A percentile compares a stretch with the other conserved stretches of the same genome.
phyloP scores from a whole-genome alignment of 2,329 filamentous ascomycete genomes.

The Aspergillus calidoustus region DNA sequence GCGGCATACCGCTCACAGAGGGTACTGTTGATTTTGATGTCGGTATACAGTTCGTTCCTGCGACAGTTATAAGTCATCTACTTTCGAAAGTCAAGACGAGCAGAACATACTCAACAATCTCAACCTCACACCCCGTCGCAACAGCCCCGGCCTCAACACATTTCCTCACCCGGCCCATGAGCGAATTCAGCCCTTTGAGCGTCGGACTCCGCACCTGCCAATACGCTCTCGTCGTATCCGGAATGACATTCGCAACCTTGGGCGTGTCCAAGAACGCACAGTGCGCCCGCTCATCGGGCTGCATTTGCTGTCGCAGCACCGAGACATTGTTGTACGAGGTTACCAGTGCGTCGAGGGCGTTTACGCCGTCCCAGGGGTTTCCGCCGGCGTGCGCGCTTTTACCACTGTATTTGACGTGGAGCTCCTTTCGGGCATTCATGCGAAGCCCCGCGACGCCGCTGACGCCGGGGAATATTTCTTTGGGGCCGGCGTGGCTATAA shows the following conservation, averaged over 20 bases:
- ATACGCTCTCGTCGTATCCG: constrained; percentile 52
- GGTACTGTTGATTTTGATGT: constrained; percentile 52
- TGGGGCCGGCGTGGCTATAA: constrained; percentile 31
- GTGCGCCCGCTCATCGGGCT: constrained; percentile 57
- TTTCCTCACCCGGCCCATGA: constrained; percentile 35
- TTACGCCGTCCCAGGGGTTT: constrained; percentile 63
- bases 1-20: constrained; percentile 51
- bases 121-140: constrained; percentile 40
- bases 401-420: constrained; percentile 52
- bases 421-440: constrained; percentile 41
- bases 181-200: constrained; percentile 42
- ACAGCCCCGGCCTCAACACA: constrained; percentile 43
- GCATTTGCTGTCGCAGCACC: constrained; percentile 60
- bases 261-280: constrained; percentile 60
- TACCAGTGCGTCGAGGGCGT: constrained; percentile 63
- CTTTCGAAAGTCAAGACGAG: background rate
- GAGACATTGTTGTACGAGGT: constrained; percentile 53
- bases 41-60: constrained; percentile 45
- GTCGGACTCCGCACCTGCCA: constrained; percentile 53
- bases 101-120: constrained; percentile 36
- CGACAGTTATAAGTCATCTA: background rate
- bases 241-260: constrained; percentile 62
- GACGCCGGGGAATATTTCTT: constrained; percentile 32
- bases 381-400: constrained; percentile 61
- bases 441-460: constrained; percentile 34